Base-by-base conservation (phyloP, 1,139 yeast species). In the Arxiozyma telluris region DNA sequence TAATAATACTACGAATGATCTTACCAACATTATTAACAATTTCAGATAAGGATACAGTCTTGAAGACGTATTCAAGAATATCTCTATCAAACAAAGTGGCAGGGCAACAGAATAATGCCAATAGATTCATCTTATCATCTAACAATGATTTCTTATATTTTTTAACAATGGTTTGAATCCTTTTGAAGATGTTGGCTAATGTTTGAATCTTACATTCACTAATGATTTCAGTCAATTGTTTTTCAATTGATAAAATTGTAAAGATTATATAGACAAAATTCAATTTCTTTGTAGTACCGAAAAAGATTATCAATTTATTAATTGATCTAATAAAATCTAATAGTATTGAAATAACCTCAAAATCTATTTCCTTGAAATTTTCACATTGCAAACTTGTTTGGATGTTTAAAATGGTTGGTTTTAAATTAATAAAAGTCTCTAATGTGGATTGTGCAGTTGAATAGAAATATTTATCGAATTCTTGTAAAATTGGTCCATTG, bases 91-190 rank as follows among this genome's bases (percentile, higher is more conserved):
- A 60, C 8, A 60, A 23, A 17, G 53, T 52, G 2, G 61, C 54
- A 2, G 62, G 62, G 50, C 60, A 60, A 38, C 56, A 42, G 43
- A 60, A 59, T 51, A 59, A 53, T 12, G 58, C 59, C 41, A 60
- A 38, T 18, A 57, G 34, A 27, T 55, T 54, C 49, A 51, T 47
- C 11, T 58, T 55, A 49, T 59, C 61, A 20, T 53, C 49, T 4
- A 59, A 12, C 22, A 60, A 43, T 8, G 51, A 23, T 17, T 49
- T 18, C 50, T 58, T 59, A 39, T 51, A 39, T 8, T 44, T 41
- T 41, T 51, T 50, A 47, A 58, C 52, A n/a, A 47, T 45, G 1
- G 30, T 12, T 23, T 55, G 41, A 15, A 55, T 53, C 18, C 41
- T 48, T 49, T 54, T 49, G 20, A 54, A 53, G 43, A 58, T 55